Conservation (phyloP, 441 rosid species). For the Mallotus repandus region DNA sequence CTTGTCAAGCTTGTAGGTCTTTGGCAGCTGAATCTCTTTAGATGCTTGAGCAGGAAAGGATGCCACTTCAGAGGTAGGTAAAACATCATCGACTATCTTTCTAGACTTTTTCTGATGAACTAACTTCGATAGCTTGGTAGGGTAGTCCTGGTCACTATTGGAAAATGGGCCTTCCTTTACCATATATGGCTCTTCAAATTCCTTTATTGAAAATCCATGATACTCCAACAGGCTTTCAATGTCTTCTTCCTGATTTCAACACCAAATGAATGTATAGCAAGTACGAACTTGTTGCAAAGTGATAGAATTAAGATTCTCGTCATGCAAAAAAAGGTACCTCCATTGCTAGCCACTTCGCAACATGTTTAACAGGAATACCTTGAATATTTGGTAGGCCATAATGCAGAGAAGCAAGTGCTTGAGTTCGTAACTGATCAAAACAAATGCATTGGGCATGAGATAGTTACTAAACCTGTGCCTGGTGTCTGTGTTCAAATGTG, state of each 20-base stretch:
- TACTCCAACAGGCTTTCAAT: constrained; percentile 60
- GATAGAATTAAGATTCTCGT: constrained; percentile 7
- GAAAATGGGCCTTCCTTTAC: constrained; percentile 88
- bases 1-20: constrained; percentile 31
- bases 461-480: constrained; percentile 7
- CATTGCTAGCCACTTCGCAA: constrained; percentile 87
- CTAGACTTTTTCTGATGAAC: constrained; percentile 74
- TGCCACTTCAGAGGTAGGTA: constrained; percentile 32
- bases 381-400: constrained; percentile 78
- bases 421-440: constrained; percentile 77
- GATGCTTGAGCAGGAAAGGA: constrained; percentile 35
- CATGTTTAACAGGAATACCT: constrained; percentile 80
- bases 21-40: constrained; percentile 35
- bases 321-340: constrained; percentile 58
- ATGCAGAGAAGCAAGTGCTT: constrained; percentile 89
- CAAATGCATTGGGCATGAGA: constrained; percentile 23
- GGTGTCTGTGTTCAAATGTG: neutral
- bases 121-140: constrained; percentile 82
- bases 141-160: constrained; percentile 71
- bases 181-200: constrained; percentile 88
- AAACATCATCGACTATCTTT: constrained; percentile 67
- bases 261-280: constrained; percentile 32
- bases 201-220: constrained; percentile 77
- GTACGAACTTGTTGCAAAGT: constrained; percentile 6
- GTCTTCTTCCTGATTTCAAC: constrained; percentile 72